Evolutionary conservation across 2,329 filamentous ascomycete genomes (phyloP).

Genomic region (Alternaria ethzedia): DNA sequence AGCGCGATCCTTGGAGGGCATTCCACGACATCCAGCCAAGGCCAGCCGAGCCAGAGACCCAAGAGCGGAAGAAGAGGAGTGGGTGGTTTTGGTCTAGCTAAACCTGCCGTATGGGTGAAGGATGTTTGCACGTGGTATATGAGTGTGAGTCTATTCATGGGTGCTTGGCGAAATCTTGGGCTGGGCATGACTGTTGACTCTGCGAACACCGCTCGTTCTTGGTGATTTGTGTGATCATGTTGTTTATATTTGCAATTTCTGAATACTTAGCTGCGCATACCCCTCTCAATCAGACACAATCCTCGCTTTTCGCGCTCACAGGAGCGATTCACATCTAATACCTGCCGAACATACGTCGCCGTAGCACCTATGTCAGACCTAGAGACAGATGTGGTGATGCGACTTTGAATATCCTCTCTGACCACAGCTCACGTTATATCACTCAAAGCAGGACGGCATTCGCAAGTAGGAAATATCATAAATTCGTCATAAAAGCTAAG

Average conservation of each 20-base stretch:
- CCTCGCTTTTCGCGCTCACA: neutral
- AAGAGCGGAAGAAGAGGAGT: slow-evolving; percentile 22
- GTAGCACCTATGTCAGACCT: neutral
- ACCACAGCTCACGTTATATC: neutral
- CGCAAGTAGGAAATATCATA: neutral
- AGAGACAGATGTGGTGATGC: too few species aligned
- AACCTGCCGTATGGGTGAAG: neutral
- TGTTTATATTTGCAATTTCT: neutral
- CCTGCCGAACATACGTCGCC: rapidly evolving
- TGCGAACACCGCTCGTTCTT: neutral
- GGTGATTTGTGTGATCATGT: neutral
- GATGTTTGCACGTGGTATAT: neutral
- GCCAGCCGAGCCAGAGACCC: slow-evolving; percentile 3
- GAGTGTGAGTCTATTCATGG: neutral
- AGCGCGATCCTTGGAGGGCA: slow-evolving; percentile 18
- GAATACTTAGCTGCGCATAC: slow-evolving; percentile 4
- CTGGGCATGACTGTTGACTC: neutral
- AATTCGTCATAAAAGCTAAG: neutral
- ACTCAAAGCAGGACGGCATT: too few species aligned
- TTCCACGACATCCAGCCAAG: slow-evolving; percentile 14
- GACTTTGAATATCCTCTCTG: too few species aligned
- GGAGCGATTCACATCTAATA: rapidly evolving
- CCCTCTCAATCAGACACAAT: slow-evolving; percentile 31
- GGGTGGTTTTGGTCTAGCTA: slow-evolving; percentile 45
- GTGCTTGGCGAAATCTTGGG: neutral